Base-by-base conservation (phyloP, 441 rosid species). In the Erodium trifolium region DNA sequence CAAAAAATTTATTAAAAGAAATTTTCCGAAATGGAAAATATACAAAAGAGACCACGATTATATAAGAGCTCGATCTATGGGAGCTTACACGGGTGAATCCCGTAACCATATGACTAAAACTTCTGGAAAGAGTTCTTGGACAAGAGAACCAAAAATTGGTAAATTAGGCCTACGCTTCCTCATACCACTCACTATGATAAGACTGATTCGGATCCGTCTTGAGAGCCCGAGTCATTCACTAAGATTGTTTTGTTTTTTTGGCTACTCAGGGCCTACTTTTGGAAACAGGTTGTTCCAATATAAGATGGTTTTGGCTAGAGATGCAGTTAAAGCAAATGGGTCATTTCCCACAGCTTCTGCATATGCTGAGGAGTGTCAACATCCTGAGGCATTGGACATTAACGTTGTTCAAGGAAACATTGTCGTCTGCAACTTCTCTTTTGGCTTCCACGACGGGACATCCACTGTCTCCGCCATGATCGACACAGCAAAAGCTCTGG, bases 241-340 rank as follows among this genome's bases (percentile, higher is more conserved):
- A 17, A 70, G 17, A 1, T 71, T 70, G 41, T 37, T 37, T 3
- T 45, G 13, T 2, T 18, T 0, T 12, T 69, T 69, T 65, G 69
- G 63, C 68, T 73, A 14, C 17, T 9, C 55, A 91, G 96, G 89
- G 13, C 91, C 97, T 57, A 87, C 85, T 63, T 68, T 81, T 69
- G 92, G 96, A 75, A 78, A 67, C 29, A 87, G 87, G 51, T 34
- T 76, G 10, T 17, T 81, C 18, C 71, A 67, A 23, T 78, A 86
- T 29, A 86, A 66, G 85, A 78, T 94, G 35, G 86, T 94, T 9
- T 72, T 85, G 75, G 96, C 97, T 59, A 82, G 64, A 79, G 97
- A 94, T 75, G 97, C 89, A 19, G 41, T 82, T 2, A 81, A 66
- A 75, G 63, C 63, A 47, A 78, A 75, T 13, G 86, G 86, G 37